These are phyloP conservation scores for Apophysomyces elegans DNA, from an alignment of 371 early-diverging fungal genomes.

Conservation along the genomic window DNA sequence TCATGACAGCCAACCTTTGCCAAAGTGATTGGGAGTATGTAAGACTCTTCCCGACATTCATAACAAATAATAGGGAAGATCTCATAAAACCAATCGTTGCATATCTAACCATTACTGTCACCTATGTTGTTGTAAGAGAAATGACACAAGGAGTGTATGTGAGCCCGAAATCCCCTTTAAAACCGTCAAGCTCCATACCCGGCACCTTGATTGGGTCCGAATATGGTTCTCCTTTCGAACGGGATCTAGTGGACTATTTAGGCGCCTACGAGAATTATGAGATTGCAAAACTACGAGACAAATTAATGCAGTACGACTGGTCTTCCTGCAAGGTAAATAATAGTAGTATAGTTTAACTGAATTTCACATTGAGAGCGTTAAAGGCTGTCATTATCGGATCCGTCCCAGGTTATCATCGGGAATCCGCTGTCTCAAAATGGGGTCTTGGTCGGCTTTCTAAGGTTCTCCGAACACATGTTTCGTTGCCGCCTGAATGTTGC, in stretches of 20 bases:
- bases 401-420: slow-evolving; percentile 31
- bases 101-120: not conserved
- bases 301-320: slow-evolving; percentile 54
- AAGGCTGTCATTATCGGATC: slow-evolving; percentile 33
- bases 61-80: not conserved
- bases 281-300: slow-evolving; percentile 19
- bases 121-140: slow-evolving; percentile 28
- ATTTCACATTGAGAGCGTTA: not conserved
- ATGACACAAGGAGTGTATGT: slow-evolving; percentile 63
- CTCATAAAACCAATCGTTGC: not conserved
- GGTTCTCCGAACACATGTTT: slow-evolving; percentile 40
- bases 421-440: slow-evolving; percentile 41
- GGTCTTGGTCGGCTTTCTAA: slow-evolving; percentile 52
- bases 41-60: too few relatives aligned
- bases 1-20: slow-evolving; percentile 70
- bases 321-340: slow-evolving; percentile 31
- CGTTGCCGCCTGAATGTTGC: slow-evolving; percentile 27
- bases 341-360: too few relatives aligned
- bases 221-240: slow-evolving; percentile 53
- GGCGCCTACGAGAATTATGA: slow-evolving; percentile 35
- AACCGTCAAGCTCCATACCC: slow-evolving; percentile 18
- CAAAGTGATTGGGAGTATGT: slow-evolving; percentile 65
- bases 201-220: slow-evolving; percentile 24
- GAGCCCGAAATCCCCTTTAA: slow-evolving; percentile 41
- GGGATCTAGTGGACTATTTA: slow-evolving; percentile 58